These are phyloP conservation scores for Escovopsis sp. DNA, from an alignment of 2,329 filamentous ascomycete species.

Conservation along the genomic window DNA sequence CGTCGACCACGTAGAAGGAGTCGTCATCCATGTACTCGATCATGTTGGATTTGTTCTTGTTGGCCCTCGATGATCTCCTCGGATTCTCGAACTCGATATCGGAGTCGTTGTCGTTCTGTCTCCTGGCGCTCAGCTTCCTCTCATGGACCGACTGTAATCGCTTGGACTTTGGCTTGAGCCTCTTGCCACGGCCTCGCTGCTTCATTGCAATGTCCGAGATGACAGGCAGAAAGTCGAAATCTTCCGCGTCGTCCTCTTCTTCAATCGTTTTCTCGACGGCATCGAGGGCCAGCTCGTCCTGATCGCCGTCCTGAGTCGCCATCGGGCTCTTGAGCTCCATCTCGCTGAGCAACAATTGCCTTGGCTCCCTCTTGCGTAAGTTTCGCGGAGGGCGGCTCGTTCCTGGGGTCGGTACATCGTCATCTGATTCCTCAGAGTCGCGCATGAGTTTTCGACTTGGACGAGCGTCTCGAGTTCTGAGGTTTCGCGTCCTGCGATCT, in stretches of 20 bases:
- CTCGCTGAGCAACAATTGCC: slow-evolving; percentile 11
- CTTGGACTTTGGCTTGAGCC: slow-evolving; percentile 9
- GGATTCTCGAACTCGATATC: slow-evolving; percentile 38
- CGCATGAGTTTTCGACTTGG: slow-evolving; percentile 3
- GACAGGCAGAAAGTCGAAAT: slow-evolving; percentile 20
- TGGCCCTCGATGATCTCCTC: slow-evolving; percentile 34
- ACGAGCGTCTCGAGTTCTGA: slow-evolving; percentile 14
- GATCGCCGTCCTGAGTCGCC: slow-evolving; percentile 9
- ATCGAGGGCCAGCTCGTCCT: slow-evolving; percentile 19
- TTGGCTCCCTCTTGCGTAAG: slow-evolving; percentile 13
- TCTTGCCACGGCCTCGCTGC: slow-evolving; percentile 7
- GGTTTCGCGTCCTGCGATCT: slow-evolving; percentile 3
- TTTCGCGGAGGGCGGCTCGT: slow-evolving; percentile 5
- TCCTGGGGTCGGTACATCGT: slow-evolving; percentile 5
- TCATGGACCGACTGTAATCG: slow-evolving; percentile 6
- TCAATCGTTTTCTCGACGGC: slow-evolving; percentile 13
- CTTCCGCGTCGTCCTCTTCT: slow-evolving; percentile 15
- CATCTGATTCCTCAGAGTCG: slow-evolving; percentile 3
- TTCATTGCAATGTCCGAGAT: slow-evolving; percentile 20
- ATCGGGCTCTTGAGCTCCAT: slow-evolving; percentile 11
- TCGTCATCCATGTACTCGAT: slow-evolving; percentile 46
- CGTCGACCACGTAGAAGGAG: slow-evolving; percentile 32
- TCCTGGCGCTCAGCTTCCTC: too few relatives aligned
- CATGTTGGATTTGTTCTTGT: slow-evolving; percentile 28
- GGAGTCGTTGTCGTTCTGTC: slow-evolving; percentile 18